phyloP scores from a whole-genome alignment of 306 rosid genomes.

The Gynostemma pentaphyllum region DNA sequence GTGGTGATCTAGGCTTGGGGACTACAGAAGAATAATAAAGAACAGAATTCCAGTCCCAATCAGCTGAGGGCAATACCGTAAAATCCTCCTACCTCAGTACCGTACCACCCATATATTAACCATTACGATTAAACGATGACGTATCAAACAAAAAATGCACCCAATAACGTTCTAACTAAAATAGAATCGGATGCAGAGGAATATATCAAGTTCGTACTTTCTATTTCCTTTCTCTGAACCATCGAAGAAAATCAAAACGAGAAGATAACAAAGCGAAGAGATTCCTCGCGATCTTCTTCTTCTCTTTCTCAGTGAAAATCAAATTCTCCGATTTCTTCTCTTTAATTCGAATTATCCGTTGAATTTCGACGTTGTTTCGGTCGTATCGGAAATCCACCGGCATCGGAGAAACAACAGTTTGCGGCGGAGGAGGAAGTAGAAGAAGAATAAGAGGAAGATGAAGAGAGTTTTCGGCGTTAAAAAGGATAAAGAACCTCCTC shows the following conservation, averaged over 20 bases:
- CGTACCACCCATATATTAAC: no score
- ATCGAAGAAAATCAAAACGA: constrained; percentile 7
- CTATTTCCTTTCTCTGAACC: background rate
- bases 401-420: background rate
- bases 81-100: no score
- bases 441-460: constrained; percentile 31
- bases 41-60: background rate
- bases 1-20: no score
- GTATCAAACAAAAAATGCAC: background rate
- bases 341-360: background rate
- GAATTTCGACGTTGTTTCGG: background rate
- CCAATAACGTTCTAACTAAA: background rate
- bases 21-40: no score
- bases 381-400: background rate
- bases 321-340: background rate
- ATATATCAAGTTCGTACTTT: background rate
- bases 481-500: constrained; percentile 87
- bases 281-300: constrained; percentile 4
- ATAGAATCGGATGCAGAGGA: background rate
- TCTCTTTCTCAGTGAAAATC: background rate
- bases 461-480: constrained; percentile 76
- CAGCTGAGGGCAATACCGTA: background rate
- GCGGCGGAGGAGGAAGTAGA: background rate
- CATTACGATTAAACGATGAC: background rate
- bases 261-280: background rate